These are phyloP conservation scores for Candida orba DNA, from an alignment of 805 yeast genomes.

Conservation along the genomic window DNA sequence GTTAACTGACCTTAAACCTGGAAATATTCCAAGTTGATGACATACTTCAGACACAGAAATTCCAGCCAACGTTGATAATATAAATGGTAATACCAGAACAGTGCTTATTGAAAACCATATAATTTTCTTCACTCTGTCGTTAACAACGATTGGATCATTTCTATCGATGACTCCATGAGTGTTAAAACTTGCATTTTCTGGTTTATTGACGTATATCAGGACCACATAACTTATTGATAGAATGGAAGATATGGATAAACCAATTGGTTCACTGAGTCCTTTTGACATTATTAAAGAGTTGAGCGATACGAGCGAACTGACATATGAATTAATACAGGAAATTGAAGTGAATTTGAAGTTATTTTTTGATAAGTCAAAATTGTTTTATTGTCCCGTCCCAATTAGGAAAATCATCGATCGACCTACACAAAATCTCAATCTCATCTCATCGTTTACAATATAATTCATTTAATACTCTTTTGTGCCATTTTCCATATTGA, in stretches of 20 bases:
- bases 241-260: constrained; percentile 23
- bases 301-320: neutral
- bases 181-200: constrained; percentile 11
- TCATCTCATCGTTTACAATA: no score
- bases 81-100: constrained; percentile 5
- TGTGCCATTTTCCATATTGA: constrained; percentile 49
- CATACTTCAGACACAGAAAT: constrained; percentile 6
- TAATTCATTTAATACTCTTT: constrained; percentile 3
- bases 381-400: no score
- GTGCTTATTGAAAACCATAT: constrained; percentile 9
- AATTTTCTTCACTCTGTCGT: constrained; percentile 34
- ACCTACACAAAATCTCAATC: no score
- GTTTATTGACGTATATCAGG: constrained; percentile 28
- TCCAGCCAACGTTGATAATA: constrained; percentile 7
- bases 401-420: no score
- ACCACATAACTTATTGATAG: constrained; percentile 42
- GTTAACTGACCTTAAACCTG: constrained; percentile 23
- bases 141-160: constrained; percentile 37
- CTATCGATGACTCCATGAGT: constrained; percentile 22
- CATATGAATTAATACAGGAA: no score
- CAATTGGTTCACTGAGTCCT: constrained; percentile 5
- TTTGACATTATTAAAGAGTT: neutral
- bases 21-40: constrained; percentile 29
- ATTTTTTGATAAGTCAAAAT: no score
- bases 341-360: no score